Evolutionary conservation across 768 basidiomycete genomes (phyloP).

Genomic region (Lactarius quietus): DNA sequence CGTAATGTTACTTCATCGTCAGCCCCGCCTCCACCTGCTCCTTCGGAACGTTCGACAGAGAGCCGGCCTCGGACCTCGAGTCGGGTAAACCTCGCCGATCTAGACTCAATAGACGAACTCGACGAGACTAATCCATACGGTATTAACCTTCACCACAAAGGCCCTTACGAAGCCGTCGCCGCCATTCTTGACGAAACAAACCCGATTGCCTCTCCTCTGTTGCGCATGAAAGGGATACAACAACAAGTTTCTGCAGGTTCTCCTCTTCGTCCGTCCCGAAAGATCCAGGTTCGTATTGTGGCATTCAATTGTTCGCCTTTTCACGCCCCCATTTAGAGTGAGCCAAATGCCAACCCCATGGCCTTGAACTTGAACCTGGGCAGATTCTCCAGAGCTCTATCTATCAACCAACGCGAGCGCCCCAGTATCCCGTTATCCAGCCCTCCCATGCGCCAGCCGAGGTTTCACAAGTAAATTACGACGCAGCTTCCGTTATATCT

Average conservation of each 20-base stretch:
- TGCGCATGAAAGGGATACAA: conserved; percentile 14
- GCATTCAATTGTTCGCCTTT: neutral
- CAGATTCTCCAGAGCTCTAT: conserved; percentile 32
- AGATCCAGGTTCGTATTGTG: conserved; percentile 8
- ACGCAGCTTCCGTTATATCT: neutral
- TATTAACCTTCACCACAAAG: conserved; percentile 57
- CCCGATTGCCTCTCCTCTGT: conserved; percentile 17
- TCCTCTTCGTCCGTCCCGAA: conserved; percentile 5
- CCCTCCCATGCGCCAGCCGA: neutral
- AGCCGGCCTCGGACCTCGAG: conserved; percentile 30
- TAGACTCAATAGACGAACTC: conserved; percentile 75
- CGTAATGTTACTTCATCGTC: neutral
- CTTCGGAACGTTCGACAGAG: conserved; percentile 24
- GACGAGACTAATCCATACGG: conserved; percentile 75
- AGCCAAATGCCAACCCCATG: conserved; percentile 24
- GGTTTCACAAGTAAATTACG: neutral
- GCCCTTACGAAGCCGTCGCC: conserved; percentile 68
- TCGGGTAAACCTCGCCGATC: conserved; percentile 32
- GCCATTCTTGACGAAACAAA: conserved; percentile 20
- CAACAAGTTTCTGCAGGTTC: conserved; percentile 12
- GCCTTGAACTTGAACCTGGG: conserved; percentile 33
- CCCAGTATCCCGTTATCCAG: conserved; percentile 17
- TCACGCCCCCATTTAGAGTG: conserved; percentile 16
- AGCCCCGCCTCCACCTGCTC: conserved; percentile 10
- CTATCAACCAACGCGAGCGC: conserved; percentile 18